Conservation (phyloP, 495 filamentous ascomycete genomes). For the Xylaria telfairii region DNA sequence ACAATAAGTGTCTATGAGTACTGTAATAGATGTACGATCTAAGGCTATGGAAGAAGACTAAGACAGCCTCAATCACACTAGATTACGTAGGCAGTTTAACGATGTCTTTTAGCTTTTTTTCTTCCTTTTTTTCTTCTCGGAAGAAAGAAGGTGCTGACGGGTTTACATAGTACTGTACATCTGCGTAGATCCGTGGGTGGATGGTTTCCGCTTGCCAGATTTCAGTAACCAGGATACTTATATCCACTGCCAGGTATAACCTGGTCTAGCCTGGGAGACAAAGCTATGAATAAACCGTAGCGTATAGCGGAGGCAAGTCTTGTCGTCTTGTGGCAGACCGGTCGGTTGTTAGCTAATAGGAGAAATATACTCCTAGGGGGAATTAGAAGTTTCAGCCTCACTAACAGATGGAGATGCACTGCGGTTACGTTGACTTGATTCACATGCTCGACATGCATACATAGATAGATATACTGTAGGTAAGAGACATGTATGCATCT, state of each 20-base stretch:
- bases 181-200: too few species aligned
- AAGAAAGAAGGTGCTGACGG: conserved; percentile 17
- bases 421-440: neutral
- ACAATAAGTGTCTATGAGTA: neutral
- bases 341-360: neutral
- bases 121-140: neutral
- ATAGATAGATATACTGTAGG: too few species aligned
- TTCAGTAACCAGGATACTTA: neutral
- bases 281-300: conserved; percentile 5
- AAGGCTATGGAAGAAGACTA: neutral
- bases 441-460: neutral
- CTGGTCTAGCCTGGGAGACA: neutral
- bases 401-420: neutral
- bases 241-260: neutral
- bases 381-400: conserved; percentile 17
- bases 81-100: neutral
- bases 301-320: neutral
- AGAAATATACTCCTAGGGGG: neutral
- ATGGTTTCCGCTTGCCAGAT: conserved; percentile 7
- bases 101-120: neutral
- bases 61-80: neutral
- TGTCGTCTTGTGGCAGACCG: neutral
- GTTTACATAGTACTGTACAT: conserved; percentile 12
- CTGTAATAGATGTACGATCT: neutral
- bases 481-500: neutral